Evolutionary conservation across 2,329 filamentous ascomycete genomes (phyloP), one percentile per base, ranked within the genome.

Genomic region (Pyrenochaeta sp.): DNA sequence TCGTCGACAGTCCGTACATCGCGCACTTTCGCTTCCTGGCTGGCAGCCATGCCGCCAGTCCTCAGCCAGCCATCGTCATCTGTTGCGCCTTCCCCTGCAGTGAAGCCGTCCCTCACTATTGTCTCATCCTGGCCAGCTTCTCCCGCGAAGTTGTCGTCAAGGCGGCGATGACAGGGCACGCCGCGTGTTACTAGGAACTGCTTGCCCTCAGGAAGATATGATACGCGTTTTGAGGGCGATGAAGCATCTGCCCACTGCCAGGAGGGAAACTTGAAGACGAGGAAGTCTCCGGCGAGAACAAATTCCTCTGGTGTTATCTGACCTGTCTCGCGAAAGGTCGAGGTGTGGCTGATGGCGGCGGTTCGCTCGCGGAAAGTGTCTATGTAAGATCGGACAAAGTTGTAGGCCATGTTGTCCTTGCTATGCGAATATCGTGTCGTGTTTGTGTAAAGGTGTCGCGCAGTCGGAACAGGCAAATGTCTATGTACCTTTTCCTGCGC

Each of bases 281-380:
- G 87, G 76, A 98, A 99, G 81, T 99, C 95, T 67, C 95, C 95
- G 3, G 95, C 95, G 3, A 90, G 89, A 45, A 97, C 84, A 77
- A 99, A 99, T 83, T 99, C 95, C 72, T 97, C 94, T 15, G 94
- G 94, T 0, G 94, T 98, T 78, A 99, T 95, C 80, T 98, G 91
- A 63, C 95, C 95, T 4, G 93, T 97, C 68, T 87, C 85, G 67
- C 94, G 91, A 79, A 99, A 99, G 61, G 91, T 98, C 3, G 94
- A 98, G 46, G 87, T 96, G 76, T 96, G 89, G 54, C 87, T 88
- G 69, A 97, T 89, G 35, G 93, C 93, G 11, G 94, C 92, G 78
- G 96, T 94, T 67, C 89, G 89, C 79, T 98, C 95, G 67, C 94
- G 90, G 72, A 97, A 87, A 66, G 89, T 92, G 77, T 96, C 95